These are phyloP conservation scores for Neospora caninum DNA, from an alignment of 169 alveolate species.

Conservation along the genomic window DNA sequence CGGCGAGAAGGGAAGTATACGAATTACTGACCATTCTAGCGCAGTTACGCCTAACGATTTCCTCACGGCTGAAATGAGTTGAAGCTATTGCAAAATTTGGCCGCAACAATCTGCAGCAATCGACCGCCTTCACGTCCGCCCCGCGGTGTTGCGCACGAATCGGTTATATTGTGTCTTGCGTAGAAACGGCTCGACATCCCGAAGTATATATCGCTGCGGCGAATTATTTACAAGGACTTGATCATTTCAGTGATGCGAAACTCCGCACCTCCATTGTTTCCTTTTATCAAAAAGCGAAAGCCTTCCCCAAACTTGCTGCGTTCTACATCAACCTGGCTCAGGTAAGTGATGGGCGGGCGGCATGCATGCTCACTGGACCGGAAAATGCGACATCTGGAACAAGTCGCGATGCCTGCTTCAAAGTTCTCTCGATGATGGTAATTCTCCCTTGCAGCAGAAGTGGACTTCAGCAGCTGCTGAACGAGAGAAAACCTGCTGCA, in stretches of 20 bases:
- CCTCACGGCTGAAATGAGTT: too few relatives aligned
- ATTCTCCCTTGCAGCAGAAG: too few relatives aligned
- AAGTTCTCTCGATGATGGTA: too few relatives aligned
- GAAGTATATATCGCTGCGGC: conserved; percentile 87
- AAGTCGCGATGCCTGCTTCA: not conserved
- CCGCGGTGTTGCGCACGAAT: not conserved
- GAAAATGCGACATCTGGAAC: not conserved
- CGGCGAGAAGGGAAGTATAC: too few relatives aligned
- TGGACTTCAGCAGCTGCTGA: too few relatives aligned
- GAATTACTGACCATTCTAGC: too few relatives aligned
- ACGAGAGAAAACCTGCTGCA: not conserved
- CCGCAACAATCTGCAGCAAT: too few relatives aligned
- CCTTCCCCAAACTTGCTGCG: conserved; percentile 24
- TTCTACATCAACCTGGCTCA: conserved; percentile 13
- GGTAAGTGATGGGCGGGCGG: not conserved
- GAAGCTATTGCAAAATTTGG: too few relatives aligned
- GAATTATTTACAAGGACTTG: conserved; percentile 83
- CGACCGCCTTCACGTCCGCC: not conserved
- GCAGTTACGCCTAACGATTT: too few relatives aligned
- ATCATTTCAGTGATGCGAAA: conserved; percentile 85
- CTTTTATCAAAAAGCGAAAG: conserved; percentile 88
- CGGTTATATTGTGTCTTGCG: conserved; percentile 18
- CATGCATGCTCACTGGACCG: too few relatives aligned
- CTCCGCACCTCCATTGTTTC: conserved; percentile 84
- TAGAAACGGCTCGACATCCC: conserved; percentile 84